phyloP scores from a whole-genome alignment of 371 early-diverging fungal species.

The Homolaphlyctis polyrhiza region DNA sequence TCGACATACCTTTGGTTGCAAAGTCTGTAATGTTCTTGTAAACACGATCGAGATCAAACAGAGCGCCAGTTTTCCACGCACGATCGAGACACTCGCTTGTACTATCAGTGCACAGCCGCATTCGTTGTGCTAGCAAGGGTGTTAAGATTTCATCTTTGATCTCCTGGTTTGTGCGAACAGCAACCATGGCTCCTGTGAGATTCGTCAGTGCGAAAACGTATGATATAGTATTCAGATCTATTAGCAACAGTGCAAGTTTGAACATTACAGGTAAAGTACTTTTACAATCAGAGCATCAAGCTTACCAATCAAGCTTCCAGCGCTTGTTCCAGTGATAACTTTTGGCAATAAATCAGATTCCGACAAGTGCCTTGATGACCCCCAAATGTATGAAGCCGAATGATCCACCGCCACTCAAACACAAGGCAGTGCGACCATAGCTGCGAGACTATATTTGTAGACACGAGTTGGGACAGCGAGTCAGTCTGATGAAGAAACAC shows the following conservation, averaged over 20 bases:
- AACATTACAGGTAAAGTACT: too few species aligned
- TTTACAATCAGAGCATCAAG: too few species aligned
- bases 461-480: too few species aligned
- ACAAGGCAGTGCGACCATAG: conserved; percentile 54
- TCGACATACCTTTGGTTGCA: conserved; percentile 20
- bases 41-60: conserved; percentile 30
- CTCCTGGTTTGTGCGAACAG: conserved; percentile 43
- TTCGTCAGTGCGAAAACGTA: too few species aligned
- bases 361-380: conserved; percentile 39
- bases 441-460: conserved; percentile 21
- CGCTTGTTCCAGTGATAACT: conserved; percentile 43
- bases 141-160: conserved; percentile 23
- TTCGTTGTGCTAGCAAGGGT: conserved; percentile 14
- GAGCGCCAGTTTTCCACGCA: conserved; percentile 27
- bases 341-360: conserved; percentile 38
- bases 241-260: too few species aligned
- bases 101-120: conserved; percentile 19
- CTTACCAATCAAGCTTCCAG: conserved; percentile 38
- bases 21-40: conserved; percentile 16
- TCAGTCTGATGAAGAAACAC: too few species aligned
- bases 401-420: conserved; percentile 42
- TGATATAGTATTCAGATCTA: too few species aligned
- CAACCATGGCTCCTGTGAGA: conserved; percentile 35
- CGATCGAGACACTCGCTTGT: conserved; percentile 20
- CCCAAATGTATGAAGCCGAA: conserved; percentile 39